phyloP scores from a whole-genome alignment of 768 basidiomycete genomes.

The Boletus sp. region DNA sequence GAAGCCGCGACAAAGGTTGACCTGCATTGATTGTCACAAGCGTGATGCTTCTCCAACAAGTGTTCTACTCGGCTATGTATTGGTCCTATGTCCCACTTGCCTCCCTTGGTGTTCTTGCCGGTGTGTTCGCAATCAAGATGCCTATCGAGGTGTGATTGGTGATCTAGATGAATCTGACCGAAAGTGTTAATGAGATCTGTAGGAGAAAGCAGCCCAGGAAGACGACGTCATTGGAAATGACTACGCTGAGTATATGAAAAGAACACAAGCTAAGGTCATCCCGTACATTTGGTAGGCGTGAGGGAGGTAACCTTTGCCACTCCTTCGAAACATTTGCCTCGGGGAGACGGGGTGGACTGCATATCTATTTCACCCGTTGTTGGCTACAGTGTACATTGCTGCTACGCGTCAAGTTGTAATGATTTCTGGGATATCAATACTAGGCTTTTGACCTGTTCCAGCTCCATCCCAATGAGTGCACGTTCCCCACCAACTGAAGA shows the following conservation, averaged over 20 bases:
- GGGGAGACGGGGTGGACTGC: neutral
- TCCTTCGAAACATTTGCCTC: neutral
- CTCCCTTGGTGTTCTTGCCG: constrained; percentile 20
- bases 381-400: constrained; percentile 7
- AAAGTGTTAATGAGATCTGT: neutral
- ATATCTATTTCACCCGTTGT: neutral
- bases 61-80: constrained; percentile 24
- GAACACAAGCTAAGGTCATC: constrained; percentile 29
- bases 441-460: constrained; percentile 40
- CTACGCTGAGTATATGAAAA: constrained; percentile 33
- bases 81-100: constrained; percentile 38
- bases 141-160: constrained; percentile 30
- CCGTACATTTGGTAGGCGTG: constrained; percentile 30
- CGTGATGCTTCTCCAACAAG: constrained; percentile 26
- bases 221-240: constrained; percentile 22
- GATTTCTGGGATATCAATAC: constrained; percentile 36
- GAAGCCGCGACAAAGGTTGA: neutral
- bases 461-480: constrained; percentile 40
- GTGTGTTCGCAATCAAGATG: constrained; percentile 33
- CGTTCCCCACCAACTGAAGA: constrained; percentile 45
- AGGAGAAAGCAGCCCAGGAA: constrained; percentile 32
- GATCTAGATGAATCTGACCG: neutral
- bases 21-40: neutral
- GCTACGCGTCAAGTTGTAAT: constrained; percentile 17
- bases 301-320: neutral